Evolutionary conservation across 2,329 filamentous ascomycete genomes (phyloP), one percentile per base, ranked within the genome.

Genomic region (Chaetomium sp.): DNA sequence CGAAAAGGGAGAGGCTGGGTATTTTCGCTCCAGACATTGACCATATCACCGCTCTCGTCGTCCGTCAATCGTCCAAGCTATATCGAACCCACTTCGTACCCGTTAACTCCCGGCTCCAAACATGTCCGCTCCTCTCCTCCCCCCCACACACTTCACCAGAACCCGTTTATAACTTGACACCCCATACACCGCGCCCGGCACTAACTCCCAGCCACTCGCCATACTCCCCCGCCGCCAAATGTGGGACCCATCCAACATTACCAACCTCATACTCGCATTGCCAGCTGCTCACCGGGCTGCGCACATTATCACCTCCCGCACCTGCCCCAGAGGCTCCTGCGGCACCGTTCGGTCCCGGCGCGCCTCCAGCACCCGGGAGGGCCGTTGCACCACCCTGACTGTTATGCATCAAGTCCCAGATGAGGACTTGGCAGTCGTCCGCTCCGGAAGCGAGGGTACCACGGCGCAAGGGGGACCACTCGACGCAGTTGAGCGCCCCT

Each of bases 361-460:
- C 12, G 19, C 19, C 10, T 47, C 14, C 19, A 44, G 38, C 60
- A 82, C 9, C 19, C 44, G 10, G 27, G 4, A 34, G 8, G 2
- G 44, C 12, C 12, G 34, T 9, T 5, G 34, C 82, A 41, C 74
- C 65, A 8, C 72, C 72, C 59, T 36, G 34, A 40, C 71, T 79
- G 7, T 45, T n/a, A 65, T 88, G 92, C 61, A 96, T 79, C 8
- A 99, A 77, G 71, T 99, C 94, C 94, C 94, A 99, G 12, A 96
- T 79, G 36, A 97, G 78, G 1, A 97, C 92, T 62, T 94, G 82
- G 61, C 85, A 92, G 71, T 99, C 94, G 66, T 99, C 94, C 5
- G 80, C 94, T 37, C 94, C 94, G 0, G 90, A 95, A 12, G 92
- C 92, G 14, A 99, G 81, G 62, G 91, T 88, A 32, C 94, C 94